Evolutionary conservation across 345 rosid genomes (phyloP), one percentile per base, ranked within the genome.

Genomic region (Viola odorata): DNA sequence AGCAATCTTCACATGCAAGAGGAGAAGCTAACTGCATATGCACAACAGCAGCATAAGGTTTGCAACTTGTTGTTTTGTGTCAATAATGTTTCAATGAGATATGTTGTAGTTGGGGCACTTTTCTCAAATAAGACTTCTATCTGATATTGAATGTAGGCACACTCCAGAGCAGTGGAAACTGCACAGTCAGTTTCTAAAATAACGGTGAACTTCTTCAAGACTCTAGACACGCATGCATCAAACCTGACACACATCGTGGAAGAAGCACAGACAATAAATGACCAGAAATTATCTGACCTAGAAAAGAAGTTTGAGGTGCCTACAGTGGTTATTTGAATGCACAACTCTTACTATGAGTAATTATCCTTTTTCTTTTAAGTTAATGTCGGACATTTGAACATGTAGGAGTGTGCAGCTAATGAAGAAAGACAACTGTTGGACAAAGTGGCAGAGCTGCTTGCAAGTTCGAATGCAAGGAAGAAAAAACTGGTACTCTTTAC

Each of bases 271-370:
- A 79, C 77, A 5, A 84, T 85, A 55, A 89, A 87, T 74, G 87
- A 91, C 76, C 71, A 75, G 70, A 88, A 91, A 62, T 52, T 91
- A 67, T 81, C 85, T 45, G 89, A 85, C 62, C 81, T 95, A 36
- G 96, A 88, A 76, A 86, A 82, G 86, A 91, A 84, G 75, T 95
- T 91, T 67, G 95, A 95, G 97, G 99, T 94, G 71, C 64, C 56
- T 68, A 58, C 7, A 0, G 50, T 61, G 39, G 59, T 64, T 60
- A 55, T n/a, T 61, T 58, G 70, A 65, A 67, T 59, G 8, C 52
- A 51, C 37, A 3, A 47, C 50, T 55, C 64, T 45, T 45, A 50
- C 37, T 66, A 5, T 6, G 8, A 4, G 58, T 23, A 23, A 2
- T 23, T 23, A 23, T 41, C 47, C 54, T 37, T 55, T 16, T 3